Conservation (phyloP, 2,329 filamentous ascomycete genomes). For the Aspergillus neotritici region DNA sequence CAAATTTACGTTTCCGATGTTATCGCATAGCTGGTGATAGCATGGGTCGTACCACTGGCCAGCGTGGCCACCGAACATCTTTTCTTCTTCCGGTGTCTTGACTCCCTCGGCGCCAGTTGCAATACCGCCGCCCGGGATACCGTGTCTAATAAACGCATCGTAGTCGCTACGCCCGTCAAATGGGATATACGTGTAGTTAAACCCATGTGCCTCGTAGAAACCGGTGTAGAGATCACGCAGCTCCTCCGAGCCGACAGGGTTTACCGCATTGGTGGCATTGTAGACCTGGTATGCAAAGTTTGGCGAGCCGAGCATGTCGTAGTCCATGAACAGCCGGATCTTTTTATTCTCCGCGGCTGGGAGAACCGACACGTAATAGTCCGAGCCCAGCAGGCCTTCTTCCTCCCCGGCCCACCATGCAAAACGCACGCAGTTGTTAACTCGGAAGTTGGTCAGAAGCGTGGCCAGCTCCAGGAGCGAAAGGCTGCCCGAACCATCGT, state of each 20-base stretch:
- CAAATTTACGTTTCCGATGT: constrained; percentile 48
- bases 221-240: constrained; percentile 62
- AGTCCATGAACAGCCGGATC: constrained; percentile 63
- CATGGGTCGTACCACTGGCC: constrained; percentile 52
- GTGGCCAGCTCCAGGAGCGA: constrained; percentile 55
- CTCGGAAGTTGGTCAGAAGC: constrained; percentile 63
- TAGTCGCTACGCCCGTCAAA: constrained; percentile 79
- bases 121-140: constrained; percentile 69
- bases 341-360: constrained; percentile 48
- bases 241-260: constrained; percentile 60
- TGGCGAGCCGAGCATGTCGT: constrained; percentile 62
- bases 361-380: constrained; percentile 50
- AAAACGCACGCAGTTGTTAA: constrained; percentile 65
- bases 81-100: constrained; percentile 63
- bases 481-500: constrained; percentile 65
- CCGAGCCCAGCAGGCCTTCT: constrained; percentile 55
- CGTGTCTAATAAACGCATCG: constrained; percentile 65
- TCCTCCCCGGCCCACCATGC: constrained; percentile 60
- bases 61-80: constrained; percentile 62
- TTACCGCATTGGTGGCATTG: constrained; percentile 51
- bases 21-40: constrained; percentile 52
- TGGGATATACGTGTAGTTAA: constrained; percentile 65
- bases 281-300: constrained; percentile 54
- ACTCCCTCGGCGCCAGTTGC: constrained; percentile 71
- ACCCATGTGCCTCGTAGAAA: constrained; percentile 58